Conservation (phyloP, 176 grass and related monocot genomes). For the Raddia guianensis region DNA sequence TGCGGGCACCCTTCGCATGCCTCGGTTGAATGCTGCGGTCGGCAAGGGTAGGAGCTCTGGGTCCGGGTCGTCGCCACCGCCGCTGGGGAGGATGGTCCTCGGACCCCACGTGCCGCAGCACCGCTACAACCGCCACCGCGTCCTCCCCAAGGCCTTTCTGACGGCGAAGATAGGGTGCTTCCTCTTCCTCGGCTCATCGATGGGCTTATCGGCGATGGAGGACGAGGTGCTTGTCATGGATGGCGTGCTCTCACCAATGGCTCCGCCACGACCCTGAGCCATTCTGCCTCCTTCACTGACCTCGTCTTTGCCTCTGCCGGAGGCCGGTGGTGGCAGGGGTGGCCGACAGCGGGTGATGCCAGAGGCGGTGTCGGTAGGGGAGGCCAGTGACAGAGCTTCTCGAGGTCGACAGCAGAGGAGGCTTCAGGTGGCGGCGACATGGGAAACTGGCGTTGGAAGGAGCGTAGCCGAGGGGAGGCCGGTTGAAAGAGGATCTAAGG, state of each 20-base stretch:
- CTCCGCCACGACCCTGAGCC: background rate
- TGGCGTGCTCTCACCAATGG: constrained; percentile 46
- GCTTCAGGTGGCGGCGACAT: no score
- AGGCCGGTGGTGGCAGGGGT: no score
- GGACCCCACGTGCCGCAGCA: background rate
- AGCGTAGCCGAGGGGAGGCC: no score
- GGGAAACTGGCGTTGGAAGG: no score
- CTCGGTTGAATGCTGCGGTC: background rate
- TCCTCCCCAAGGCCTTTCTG: background rate
- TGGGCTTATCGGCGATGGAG: constrained; percentile 19
- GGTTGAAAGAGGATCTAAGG: no score
- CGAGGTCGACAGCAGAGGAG: no score
- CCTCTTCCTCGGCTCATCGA: constrained; percentile 8
- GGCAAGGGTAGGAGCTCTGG: background rate
- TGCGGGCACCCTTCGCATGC: constrained; percentile 24
- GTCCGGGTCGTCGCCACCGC: background rate
- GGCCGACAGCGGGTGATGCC: no score
- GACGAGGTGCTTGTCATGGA: constrained; percentile 56
- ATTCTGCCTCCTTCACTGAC: constrained; percentile 1
- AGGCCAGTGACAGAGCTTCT: no score
- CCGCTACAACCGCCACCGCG: background rate
- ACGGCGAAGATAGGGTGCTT: background rate
- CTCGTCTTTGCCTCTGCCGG: background rate
- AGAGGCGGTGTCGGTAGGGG: no score
- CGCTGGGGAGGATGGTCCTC: background rate